Evolutionary conservation across 148 eudicot genomes (phyloP).

Genomic region (Nepenthes mirabilis): DNA sequence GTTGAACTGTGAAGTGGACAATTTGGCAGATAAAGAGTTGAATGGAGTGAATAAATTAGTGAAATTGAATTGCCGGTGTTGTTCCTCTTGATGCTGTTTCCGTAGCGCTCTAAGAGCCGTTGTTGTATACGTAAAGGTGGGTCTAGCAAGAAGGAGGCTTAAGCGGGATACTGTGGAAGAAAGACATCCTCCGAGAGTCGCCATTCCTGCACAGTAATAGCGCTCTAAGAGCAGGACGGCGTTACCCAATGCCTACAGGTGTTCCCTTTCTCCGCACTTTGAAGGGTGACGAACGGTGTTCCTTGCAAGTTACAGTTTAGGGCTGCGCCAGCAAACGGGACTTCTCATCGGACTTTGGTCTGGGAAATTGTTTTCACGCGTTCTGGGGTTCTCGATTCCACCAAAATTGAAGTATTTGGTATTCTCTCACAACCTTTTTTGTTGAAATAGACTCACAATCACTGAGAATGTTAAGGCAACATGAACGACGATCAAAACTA

Average conservation of each 20-base stretch:
- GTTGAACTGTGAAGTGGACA: conserved; percentile 15
- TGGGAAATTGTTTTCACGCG: too few relatives aligned
- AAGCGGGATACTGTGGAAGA: conserved; percentile 28
- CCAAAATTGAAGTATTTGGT: too few relatives aligned
- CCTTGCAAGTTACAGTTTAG: too few relatives aligned
- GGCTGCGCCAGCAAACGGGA: too few relatives aligned
- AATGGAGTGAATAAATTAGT: conserved; percentile 4
- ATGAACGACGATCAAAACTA: too few relatives aligned
- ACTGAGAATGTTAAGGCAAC: too few relatives aligned
- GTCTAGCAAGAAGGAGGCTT: conserved; percentile 14
- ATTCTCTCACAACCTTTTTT: too few relatives aligned
- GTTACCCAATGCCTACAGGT: not conserved
- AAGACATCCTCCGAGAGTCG: conserved; percentile 13
- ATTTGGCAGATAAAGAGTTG: conserved; percentile 13
- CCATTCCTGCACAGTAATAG: conserved; percentile 1
- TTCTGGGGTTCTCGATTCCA: too few relatives aligned
- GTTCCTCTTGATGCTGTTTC: not conserved
- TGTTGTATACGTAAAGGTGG: conserved; percentile 10
- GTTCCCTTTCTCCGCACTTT: too few relatives aligned
- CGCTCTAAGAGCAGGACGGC: not conserved
- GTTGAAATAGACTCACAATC: too few relatives aligned
- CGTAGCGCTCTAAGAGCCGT: conserved; percentile 10
- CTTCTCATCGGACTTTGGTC: too few relatives aligned
- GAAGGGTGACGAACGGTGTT: too few relatives aligned
- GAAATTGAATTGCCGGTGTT: not conserved